Evolutionary conservation across 2,329 filamentous ascomycete genomes (phyloP), one percentile per base, ranked within the genome.

Genomic region (Trematosphaeria pertusa): DNA sequence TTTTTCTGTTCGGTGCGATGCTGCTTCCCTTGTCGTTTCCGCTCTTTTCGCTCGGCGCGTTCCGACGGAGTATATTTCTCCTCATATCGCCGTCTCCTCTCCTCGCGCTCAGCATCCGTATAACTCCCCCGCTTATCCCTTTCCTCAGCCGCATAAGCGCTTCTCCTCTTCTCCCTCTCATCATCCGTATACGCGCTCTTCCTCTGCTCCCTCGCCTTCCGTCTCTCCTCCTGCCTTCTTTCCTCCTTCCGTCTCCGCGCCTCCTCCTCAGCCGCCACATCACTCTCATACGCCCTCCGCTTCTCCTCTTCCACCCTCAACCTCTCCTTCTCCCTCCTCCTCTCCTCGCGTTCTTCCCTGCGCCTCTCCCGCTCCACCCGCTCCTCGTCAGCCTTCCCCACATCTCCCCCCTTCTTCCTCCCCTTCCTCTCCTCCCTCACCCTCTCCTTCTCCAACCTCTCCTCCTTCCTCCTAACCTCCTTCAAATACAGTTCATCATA

Each of bases 1-100:
- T 73, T 73, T 47, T 66, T 70, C 48, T 62, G 51, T 54, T 64
- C 56, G 6, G 54, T 61, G 31, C 54, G 49, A 35, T 58, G 50
- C 62, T 72, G 58, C 50, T 61, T 69, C 43, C 59, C 63, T 61
- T 77, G 78, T 56, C 73, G 67, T 57, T 44, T 75, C 42, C 62
- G 70, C 55, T 72, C 68, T 37, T 66, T 69, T 37, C 58, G 66
- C 54, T 66, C 67, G 28, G 78, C 64, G 3, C 55, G 38, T 37
- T 67, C 66, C 75, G 68, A 61, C 56, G 68, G 58, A 59, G 73
- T 65, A 69, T 73, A 71, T 37, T 57, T 64, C 19, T 63, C 60
- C 40, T 64, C 61, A 30, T 61, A 55, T 42, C 46, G 58, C 32
- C 52, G 54, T 46, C 61, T 63, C 40, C 60, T 59, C 43, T 71